phyloP scores from a whole-genome alignment of 2,329 filamentous ascomycete species.

The Rugonectria rugulosa region DNA sequence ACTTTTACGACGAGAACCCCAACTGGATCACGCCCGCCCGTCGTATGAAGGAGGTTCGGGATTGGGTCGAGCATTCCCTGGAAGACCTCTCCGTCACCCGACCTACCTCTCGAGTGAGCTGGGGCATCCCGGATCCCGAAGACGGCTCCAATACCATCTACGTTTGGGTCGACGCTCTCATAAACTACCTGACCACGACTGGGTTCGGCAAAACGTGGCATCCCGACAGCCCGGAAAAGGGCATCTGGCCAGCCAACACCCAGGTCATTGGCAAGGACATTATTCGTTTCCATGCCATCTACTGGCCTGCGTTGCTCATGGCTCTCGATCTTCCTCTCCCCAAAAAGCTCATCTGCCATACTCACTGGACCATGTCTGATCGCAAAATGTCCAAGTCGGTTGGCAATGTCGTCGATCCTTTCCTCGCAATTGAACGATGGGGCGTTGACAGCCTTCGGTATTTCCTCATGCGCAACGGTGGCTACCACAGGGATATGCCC shows the following conservation, averaged over 20 bases:
- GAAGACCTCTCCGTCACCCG: conserved; percentile 90
- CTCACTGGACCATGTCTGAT: conserved; percentile 91
- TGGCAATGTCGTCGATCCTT: conserved; percentile 94
- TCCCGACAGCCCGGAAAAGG: conserved; percentile 66
- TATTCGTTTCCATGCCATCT: conserved; percentile 92
- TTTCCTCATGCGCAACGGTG: conserved; percentile 84
- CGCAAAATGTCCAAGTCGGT: conserved; percentile 97
- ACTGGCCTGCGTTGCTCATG: conserved; percentile 97
- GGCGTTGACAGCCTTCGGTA: conserved; percentile 88
- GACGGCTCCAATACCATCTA: conserved; percentile 92
- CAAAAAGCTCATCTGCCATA: conserved; percentile 83
- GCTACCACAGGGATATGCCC: conserved; percentile 78
- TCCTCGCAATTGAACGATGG: conserved; percentile 88
- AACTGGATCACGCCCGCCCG: conserved; percentile 76
- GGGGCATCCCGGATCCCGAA: conserved; percentile 89
- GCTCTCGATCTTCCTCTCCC: conserved; percentile 83
- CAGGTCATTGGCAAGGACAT: conserved; percentile 98
- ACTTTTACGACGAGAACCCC: conserved; percentile 81
- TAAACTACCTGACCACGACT: conserved; percentile 90
- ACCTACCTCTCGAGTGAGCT: conserved; percentile 77
- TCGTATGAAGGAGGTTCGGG: conserved; percentile 80
- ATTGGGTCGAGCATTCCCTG: conserved; percentile 78
- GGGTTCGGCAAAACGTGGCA: conserved; percentile 73
- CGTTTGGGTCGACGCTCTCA: conserved; percentile 94
- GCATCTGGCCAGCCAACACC: conserved; percentile 88